phyloP scores from a whole-genome alignment of 106 monocot species.

The Dendrobium officinale region DNA sequence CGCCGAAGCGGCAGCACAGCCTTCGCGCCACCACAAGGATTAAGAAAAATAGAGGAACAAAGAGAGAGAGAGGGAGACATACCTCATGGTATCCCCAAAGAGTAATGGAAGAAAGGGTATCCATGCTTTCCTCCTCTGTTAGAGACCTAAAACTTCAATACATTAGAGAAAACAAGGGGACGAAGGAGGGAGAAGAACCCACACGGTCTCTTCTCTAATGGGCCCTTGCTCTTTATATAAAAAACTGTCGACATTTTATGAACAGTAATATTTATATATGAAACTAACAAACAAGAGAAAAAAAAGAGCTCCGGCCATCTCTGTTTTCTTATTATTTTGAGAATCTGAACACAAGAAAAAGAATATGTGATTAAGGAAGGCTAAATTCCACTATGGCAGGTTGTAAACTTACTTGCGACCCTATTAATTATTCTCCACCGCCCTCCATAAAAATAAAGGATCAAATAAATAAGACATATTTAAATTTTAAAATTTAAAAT shows the following conservation, averaged over 20 bases:
- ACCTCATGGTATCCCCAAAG: constrained; percentile 9
- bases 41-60: neutral
- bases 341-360: neutral
- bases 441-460: neutral
- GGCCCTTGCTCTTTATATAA: constrained; percentile 4
- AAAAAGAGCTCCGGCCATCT: neutral
- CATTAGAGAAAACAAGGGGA: neutral
- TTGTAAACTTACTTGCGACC: neutral
- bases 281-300: neutral
- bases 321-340: neutral
- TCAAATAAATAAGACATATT: neutral
- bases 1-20: neutral
- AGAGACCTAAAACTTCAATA: neutral
- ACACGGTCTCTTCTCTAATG: neutral
- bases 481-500: neutral
- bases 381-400: neutral
- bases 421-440: constrained; percentile 3
- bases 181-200: neutral
- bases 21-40: neutral
- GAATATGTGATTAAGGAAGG: neutral
- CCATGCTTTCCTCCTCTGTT: neutral
- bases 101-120: neutral
- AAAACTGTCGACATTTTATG: neutral
- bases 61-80: neutral
- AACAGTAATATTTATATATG: neutral